phyloP scores from a whole-genome alignment of 805 yeast species.

The Cyberlindnera bimundalis region DNA sequence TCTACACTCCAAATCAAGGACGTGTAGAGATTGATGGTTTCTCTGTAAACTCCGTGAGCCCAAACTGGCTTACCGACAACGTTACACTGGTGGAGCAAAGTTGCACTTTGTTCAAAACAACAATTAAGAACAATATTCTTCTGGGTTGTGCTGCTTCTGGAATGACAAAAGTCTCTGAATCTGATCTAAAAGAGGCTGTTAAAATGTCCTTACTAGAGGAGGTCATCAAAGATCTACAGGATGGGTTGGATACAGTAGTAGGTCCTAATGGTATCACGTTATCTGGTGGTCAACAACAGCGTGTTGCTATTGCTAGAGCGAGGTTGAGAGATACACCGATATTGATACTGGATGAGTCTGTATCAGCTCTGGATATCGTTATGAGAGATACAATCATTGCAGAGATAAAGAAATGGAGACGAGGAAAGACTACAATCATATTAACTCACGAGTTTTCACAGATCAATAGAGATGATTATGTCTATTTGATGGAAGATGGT shows the following conservation, averaged over 20 bases:
- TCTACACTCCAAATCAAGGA: conserved; percentile 56
- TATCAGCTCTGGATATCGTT: conserved; percentile 70
- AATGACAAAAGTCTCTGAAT: conserved; percentile 24
- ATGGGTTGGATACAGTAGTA: conserved; percentile 53
- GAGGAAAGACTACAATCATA: conserved; percentile 69
- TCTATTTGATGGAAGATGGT: conserved; percentile 62
- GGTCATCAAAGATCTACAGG: conserved; percentile 44
- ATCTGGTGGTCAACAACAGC: conserved; percentile 91
- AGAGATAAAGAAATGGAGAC: conserved; percentile 57
- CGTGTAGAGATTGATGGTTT: conserved; percentile 53
- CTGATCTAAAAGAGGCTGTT: conserved; percentile 41
- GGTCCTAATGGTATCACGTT: conserved; percentile 46
- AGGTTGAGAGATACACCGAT: conserved; percentile 68
- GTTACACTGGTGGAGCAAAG: conserved; percentile 74
- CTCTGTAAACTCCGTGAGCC: conserved; percentile 40
- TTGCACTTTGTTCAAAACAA: conserved; percentile 59
- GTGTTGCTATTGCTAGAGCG: conserved; percentile 84
- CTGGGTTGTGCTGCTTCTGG: conserved; percentile 39
- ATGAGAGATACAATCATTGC: conserved; percentile 45
- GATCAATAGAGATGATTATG: conserved; percentile 53
- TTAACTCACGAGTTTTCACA: conserved; percentile 74
- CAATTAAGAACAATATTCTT: conserved; percentile 60
- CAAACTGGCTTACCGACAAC: conserved; percentile 53
- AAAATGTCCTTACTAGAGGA: conserved; percentile 50
- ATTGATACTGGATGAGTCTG: conserved; percentile 79